Evolutionary conservation across 257 asterid species (phyloP).

Genomic region (Prunella vulgaris): DNA sequence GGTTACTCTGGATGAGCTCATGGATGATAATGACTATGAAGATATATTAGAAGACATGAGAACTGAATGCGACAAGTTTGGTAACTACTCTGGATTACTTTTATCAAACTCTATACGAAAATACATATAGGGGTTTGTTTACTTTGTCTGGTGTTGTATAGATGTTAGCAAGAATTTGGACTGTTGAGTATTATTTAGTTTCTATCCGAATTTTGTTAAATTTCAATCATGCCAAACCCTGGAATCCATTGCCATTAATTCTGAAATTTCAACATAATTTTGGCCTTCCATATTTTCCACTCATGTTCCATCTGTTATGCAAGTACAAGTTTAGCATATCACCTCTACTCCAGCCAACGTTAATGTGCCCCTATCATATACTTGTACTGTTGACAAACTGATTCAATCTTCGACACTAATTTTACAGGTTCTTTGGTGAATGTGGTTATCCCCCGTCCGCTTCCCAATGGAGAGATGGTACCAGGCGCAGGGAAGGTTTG

Average conservation of each 20-base stretch:
- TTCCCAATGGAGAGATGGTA: conserved; percentile 50
- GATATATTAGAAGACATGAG: conserved; percentile 90
- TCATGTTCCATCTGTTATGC: too few species aligned
- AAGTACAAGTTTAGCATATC: not conserved
- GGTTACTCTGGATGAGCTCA: conserved; percentile 66
- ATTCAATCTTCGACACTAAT: not conserved
- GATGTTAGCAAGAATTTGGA: not conserved
- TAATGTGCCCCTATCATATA: not conserved
- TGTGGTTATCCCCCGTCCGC: conserved; percentile 80
- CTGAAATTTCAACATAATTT: not conserved
- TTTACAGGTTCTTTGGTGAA: conserved; percentile 75
- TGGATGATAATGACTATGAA: conserved; percentile 69
- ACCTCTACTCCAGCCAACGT: not conserved
- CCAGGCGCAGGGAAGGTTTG: conserved; percentile 97
- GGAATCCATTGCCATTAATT: not conserved
- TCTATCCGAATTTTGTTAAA: not conserved
- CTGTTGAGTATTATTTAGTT: not conserved
- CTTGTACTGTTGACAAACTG: not conserved
- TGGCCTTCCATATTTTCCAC: not conserved
- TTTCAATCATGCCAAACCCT: not conserved
- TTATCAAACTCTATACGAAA: not conserved
- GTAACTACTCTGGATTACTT: conserved; percentile 20
- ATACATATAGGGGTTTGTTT: not conserved
- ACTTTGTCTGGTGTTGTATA: not conserved
- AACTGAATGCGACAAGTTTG: conserved; percentile 75